Conservation (phyloP, 176 grass and related monocot genomes). For the Musa troglodytarum region DNA sequence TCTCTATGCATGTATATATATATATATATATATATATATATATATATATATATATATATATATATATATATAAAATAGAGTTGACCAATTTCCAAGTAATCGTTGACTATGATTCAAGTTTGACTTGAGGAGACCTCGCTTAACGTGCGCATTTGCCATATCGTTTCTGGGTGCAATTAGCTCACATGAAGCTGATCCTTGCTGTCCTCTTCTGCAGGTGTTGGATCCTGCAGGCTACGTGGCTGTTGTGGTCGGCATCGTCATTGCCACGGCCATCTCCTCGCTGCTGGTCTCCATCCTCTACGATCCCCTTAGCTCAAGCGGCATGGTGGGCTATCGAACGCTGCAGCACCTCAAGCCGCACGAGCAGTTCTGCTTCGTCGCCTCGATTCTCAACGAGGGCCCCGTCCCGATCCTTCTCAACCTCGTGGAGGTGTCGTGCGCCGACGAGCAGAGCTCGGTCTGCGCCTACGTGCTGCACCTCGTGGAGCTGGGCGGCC, state of each 20-base stretch:
- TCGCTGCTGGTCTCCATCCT: slow-evolving; percentile 7
- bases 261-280: neutral
- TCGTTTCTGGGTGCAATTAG: too few relatives aligned
- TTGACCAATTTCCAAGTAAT: too few relatives aligned
- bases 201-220: neutral
- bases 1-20: too few relatives aligned
- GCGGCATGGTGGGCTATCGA: neutral
- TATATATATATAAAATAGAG: too few relatives aligned
- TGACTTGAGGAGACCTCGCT: too few relatives aligned
- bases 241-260: neutral
- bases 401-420: slow-evolving; percentile 54
- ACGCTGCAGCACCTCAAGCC: slow-evolving; percentile 17
- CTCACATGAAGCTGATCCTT: neutral
- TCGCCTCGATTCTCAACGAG: slow-evolving; percentile 41
- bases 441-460: slow-evolving; percentile 35
- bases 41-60: too few relatives aligned
- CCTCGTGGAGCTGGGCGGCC: slow-evolving; percentile 71
- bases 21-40: too few relatives aligned
- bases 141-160: too few relatives aligned
- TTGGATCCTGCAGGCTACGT: neutral
- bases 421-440: slow-evolving; percentile 57
- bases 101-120: too few relatives aligned
- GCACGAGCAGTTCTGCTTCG: slow-evolving; percentile 6
- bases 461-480: slow-evolving; percentile 64
- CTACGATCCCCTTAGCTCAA: slow-evolving; percentile 18